A percentile compares a stretch with the other conserved stretches of the same genome.
phyloP scores from a whole-genome alignment of 2,329 filamentous ascomycete species.

The Venturiaceae sp. region DNA sequence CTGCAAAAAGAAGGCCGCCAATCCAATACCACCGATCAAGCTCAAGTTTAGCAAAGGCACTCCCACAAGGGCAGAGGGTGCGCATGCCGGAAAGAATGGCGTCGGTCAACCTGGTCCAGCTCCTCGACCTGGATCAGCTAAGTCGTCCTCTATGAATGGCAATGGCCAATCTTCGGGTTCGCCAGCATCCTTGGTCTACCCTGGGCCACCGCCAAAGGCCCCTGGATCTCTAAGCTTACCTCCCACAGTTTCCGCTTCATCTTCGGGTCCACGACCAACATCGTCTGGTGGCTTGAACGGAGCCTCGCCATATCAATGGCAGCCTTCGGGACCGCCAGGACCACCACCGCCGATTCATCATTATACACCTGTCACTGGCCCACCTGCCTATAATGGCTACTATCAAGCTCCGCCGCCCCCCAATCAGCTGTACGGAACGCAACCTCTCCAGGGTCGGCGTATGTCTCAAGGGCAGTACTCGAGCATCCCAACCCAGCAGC shows the following conservation, averaged over 20 bases:
- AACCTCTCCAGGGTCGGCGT: neutral
- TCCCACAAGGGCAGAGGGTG: neutral
- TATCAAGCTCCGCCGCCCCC: neutral
- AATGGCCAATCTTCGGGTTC: too few relatives aligned
- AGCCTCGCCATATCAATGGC: neutral
- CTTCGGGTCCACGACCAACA: neutral
- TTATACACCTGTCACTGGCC: neutral
- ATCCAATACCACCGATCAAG: conserved; percentile 3
- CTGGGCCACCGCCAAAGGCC: neutral
- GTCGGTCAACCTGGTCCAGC: neutral
- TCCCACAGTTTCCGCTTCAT: neutral
- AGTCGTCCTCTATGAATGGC: neutral
- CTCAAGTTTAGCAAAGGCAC: conserved; percentile 3
- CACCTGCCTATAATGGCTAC: neutral
- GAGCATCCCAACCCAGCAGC: too few relatives aligned
- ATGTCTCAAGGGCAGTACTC: too few relatives aligned
- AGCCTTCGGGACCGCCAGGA: neutral
- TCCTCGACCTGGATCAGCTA: neutral
- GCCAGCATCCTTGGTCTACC: neutral
- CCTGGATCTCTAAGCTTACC: neutral
- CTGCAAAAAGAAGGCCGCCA: conserved; percentile 59
- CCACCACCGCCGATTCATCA: too few relatives aligned
- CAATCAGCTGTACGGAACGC: neutral
- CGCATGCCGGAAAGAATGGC: neutral
- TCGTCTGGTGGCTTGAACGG: too few relatives aligned